These are phyloP conservation scores for Phytophthora fragariae DNA, from an alignment of 352 stramenopile genomes.

Conservation along the genomic window DNA sequence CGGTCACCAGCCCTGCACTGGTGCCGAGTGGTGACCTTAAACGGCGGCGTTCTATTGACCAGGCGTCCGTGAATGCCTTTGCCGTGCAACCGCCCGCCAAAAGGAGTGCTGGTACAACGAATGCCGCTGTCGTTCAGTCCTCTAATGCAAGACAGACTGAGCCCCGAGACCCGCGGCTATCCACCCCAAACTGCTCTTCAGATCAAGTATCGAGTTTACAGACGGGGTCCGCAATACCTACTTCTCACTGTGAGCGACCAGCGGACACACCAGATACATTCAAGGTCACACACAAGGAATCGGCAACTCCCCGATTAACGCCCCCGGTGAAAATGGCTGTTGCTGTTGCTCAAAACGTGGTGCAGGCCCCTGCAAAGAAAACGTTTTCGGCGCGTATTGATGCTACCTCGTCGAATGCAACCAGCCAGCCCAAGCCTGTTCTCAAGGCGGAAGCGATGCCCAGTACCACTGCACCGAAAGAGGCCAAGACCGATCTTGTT, in stretches of 20 bases:
- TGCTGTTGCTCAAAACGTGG: not conserved
- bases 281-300: not conserved
- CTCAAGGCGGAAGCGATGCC: not conserved
- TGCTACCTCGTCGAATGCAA: not conserved
- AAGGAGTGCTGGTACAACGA: slow-evolving; percentile 4
- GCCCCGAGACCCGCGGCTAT: not conserved
- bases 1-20: not conserved
- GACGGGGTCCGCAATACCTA: too few species aligned
- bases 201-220: not conserved
- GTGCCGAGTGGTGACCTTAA: slow-evolving; percentile 20
- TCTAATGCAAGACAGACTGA: not conserved
- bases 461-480: not conserved
- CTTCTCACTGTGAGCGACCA: not conserved
- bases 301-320: not conserved
- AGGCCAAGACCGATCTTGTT: not conserved
- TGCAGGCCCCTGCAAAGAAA: not conserved
- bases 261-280: not conserved
- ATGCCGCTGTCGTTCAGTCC: not conserved
- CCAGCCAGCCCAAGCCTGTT: slow-evolving; percentile 3
- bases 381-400: not conserved
- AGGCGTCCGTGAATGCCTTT: not conserved
- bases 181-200: not conserved
- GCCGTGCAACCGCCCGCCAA: slow-evolving; percentile 11
- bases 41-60: slow-evolving; percentile 15
- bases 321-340: not conserved